phyloP scores from a whole-genome alignment of 768 basidiomycete species.

The Rhizopogon salebrosus region DNA sequence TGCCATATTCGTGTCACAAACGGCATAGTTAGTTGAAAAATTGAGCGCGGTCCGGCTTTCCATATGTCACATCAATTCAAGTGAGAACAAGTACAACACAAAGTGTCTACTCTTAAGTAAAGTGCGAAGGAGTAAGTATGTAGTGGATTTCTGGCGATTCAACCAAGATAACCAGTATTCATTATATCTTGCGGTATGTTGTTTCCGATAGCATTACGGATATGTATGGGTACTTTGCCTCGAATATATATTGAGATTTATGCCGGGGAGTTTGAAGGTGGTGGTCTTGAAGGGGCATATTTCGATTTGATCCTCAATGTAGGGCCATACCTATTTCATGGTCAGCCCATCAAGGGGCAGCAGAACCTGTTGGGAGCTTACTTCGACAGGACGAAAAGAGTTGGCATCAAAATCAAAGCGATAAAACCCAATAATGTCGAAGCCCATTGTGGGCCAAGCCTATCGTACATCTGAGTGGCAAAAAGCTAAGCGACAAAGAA shows the following conservation, averaged over 20 bases:
- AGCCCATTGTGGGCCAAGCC: slow-evolving; percentile 50
- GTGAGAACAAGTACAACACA: too few species aligned
- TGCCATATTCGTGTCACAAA: too few species aligned
- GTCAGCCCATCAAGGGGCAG: background rate
- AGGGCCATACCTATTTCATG: slow-evolving; percentile 31
- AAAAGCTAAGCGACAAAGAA: slow-evolving; percentile 33
- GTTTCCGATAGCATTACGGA: too few species aligned
- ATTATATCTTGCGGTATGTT: too few species aligned
- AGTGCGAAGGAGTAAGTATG: too few species aligned
- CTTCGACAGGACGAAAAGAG: slow-evolving; percentile 41
- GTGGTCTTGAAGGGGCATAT: slow-evolving; percentile 30
- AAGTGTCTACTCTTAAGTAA: too few species aligned
- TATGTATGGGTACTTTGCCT: background rate
- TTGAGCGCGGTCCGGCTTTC: too few species aligned
- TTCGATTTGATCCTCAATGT: slow-evolving; percentile 37
- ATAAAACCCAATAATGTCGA: slow-evolving; percentile 52
- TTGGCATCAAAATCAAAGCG: slow-evolving; percentile 47
- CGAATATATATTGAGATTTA: background rate
- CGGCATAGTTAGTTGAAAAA: too few species aligned
- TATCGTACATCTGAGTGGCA: slow-evolving; percentile 48
- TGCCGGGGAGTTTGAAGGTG: slow-evolving; percentile 5
- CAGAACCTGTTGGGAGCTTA: background rate
- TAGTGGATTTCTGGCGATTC: too few species aligned
- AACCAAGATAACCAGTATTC: too few species aligned
- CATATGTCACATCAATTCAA: too few species aligned